Evolutionary conservation across 495 filamentous ascomycete genomes (phyloP).

Genomic region (Xylaria cubensis): DNA sequence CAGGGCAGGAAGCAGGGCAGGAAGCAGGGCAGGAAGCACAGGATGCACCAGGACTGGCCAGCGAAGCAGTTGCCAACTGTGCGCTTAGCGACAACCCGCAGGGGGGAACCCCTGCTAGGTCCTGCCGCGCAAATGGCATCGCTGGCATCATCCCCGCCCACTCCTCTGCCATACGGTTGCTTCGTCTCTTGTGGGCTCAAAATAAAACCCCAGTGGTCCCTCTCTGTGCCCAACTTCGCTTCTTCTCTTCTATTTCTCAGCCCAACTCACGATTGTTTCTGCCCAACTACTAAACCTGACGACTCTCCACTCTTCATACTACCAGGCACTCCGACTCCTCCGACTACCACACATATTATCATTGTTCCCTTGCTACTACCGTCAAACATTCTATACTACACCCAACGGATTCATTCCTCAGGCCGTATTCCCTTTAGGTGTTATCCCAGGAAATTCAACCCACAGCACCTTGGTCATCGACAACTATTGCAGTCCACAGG

Average conservation of each 20-base stretch:
- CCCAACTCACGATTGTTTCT: constrained; percentile 54
- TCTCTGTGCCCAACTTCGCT: constrained; percentile 56
- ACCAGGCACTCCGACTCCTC: constrained; percentile 16
- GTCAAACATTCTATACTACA: constrained; percentile 11
- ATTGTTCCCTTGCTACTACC: constrained; percentile 29
- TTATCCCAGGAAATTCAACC: constrained; percentile 36
- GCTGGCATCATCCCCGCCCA: constrained; percentile 24
- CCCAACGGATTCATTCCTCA: constrained; percentile 15
- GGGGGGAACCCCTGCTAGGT: constrained; percentile 20
- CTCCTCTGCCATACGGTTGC: constrained; percentile 8
- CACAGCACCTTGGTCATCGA: constrained; percentile 23
- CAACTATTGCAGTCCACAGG: constrained; percentile 34
- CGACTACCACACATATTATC: constrained; percentile 24
- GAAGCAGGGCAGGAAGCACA: neutral
- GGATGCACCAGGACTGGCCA: constrained; percentile 20
- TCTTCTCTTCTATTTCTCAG: constrained; percentile 51
- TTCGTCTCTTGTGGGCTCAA: constrained; percentile 35
- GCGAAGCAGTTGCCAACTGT: constrained; percentile 25
- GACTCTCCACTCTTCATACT: constrained; percentile 20
- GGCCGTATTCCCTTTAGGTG: constrained; percentile 35
- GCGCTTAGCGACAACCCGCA: constrained; percentile 19
- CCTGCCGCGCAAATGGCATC: constrained; percentile 27
- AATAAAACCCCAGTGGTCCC: constrained; percentile 58
- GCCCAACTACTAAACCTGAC: constrained; percentile 44
- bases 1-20: constrained; percentile 7